Conservation (phyloP, 1,284 basidiomycete species). For the Ustilago lituana region DNA sequence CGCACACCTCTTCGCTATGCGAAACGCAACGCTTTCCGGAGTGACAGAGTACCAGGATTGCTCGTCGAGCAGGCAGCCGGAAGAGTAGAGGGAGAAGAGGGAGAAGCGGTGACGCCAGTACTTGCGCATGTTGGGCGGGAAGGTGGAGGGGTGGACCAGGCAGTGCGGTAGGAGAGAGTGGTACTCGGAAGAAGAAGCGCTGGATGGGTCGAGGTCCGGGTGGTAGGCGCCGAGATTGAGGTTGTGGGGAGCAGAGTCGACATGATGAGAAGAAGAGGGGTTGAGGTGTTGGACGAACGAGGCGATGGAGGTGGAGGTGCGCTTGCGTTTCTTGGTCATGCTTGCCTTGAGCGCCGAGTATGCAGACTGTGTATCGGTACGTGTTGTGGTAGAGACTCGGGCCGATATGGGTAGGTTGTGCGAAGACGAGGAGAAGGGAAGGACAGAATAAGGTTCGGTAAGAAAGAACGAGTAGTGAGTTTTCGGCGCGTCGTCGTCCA, state of each 20-base stretch:
- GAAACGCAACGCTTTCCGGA: constrained; percentile 86
- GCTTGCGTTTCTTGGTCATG: constrained; percentile 40
- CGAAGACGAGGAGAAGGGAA: too few species aligned
- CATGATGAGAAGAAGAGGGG: background rate
- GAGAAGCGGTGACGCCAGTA: constrained; percentile 54
- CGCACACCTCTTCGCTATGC: constrained; percentile 87
- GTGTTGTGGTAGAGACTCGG: too few species aligned
- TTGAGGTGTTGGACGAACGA: constrained; percentile 13
- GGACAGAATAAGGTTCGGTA: too few species aligned
- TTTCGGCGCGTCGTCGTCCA: too few species aligned
- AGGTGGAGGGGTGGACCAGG: constrained; percentile 25
- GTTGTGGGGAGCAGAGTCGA: background rate
- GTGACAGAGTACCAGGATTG: constrained; percentile 98
- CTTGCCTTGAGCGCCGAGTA: too few species aligned
- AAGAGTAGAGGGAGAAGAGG: constrained; percentile 58
- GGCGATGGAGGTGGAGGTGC: constrained; percentile 9
- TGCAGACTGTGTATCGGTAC: too few species aligned
- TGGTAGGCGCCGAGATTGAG: constrained; percentile 36
- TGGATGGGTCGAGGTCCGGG: constrained; percentile 15
- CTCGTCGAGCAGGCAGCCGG: constrained; percentile 72
- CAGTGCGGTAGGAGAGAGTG: constrained; percentile 13
- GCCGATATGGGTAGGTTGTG: too few species aligned
- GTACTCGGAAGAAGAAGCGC: background rate
- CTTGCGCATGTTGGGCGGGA: constrained; percentile 15
- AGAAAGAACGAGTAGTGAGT: too few species aligned